Percentiles rank a stretch among this genome's conserved stretches.
Conservation (phyloP, 2,329 filamentous ascomycete genomes). For the Ciborinia camelliae region DNA sequence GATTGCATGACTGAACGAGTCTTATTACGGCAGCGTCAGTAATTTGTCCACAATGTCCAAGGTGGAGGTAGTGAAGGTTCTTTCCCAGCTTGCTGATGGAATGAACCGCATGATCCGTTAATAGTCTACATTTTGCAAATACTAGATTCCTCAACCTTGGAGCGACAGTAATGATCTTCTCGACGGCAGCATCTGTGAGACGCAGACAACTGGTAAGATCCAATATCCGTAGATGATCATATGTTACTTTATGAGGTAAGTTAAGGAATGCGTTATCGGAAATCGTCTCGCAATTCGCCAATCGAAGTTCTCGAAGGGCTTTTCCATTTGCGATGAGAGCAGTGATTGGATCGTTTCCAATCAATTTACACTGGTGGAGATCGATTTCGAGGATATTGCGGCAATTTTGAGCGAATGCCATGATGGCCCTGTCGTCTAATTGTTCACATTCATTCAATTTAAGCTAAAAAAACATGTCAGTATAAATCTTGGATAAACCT, state of each 20-base stretch:
- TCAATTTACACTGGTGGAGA: constrained; percentile 75
- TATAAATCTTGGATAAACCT: not conserved
- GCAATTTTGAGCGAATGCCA: constrained; percentile 83
- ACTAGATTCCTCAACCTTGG: constrained; percentile 90
- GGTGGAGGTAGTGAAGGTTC: constrained; percentile 93
- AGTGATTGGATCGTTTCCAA: constrained; percentile 81
- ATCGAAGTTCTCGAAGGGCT: constrained; percentile 82
- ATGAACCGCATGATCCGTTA: constrained; percentile 84
- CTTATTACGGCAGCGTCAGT: constrained; percentile 85
- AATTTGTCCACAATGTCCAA: constrained; percentile 89
- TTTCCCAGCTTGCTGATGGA: constrained; percentile 88
- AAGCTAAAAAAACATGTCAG: constrained; percentile 51
- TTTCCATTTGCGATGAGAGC: constrained; percentile 73
- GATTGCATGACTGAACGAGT: constrained; percentile 80
- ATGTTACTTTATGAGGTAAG: constrained; percentile 64
- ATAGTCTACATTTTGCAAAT: constrained; percentile 86
- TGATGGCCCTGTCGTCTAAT: constrained; percentile 75
- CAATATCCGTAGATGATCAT: constrained; percentile 87
- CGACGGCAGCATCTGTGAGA: constrained; percentile 81
- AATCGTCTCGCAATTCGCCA: constrained; percentile 81
- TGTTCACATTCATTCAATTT: constrained; percentile 94
- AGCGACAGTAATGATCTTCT: constrained; percentile 81
- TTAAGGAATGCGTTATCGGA: constrained; percentile 84
- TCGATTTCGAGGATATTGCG: constrained; percentile 96
- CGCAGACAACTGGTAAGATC: constrained; percentile 86